Evolutionary conservation across 2,329 filamentous ascomycete species (phyloP).

Genomic region (Fusarium haematococcum): DNA sequence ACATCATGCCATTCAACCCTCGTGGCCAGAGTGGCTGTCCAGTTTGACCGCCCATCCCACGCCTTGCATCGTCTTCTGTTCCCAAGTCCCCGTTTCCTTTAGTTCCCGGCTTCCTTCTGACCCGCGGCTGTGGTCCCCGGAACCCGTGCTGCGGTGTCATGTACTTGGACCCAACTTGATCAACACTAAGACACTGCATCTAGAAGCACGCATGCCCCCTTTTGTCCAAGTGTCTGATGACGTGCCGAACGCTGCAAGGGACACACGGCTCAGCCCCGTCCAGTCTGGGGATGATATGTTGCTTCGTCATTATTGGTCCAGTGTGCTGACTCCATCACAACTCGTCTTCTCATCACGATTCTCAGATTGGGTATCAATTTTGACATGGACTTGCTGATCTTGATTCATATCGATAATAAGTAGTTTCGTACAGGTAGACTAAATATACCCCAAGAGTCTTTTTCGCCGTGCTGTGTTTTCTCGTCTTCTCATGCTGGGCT

Average conservation of each 20-base stretch:
- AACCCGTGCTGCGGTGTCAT: background rate
- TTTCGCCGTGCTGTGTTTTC: background rate
- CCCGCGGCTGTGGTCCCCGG: conserved; percentile 1
- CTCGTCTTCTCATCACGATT: background rate
- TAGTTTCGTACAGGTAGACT: background rate
- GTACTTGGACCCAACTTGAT: background rate
- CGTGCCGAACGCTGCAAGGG: conserved; percentile 8
- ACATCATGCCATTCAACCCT: conserved; percentile 1
- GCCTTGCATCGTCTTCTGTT: conserved; percentile 15
- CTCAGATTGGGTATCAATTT: background rate
- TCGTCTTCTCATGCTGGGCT: background rate
- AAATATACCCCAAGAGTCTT: conserved; percentile 1
- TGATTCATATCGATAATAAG: conserved; percentile 12
- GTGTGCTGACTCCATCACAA: background rate
- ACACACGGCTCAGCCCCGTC: background rate
- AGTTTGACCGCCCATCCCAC: background rate
- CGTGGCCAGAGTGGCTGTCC: background rate
- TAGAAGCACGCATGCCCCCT: background rate
- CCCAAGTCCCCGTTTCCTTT: conserved; percentile 18
- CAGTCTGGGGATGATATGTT: background rate
- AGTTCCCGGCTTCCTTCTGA: background rate
- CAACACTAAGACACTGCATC: conserved; percentile 11
- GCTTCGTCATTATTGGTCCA: background rate
- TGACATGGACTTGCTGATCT: background rate
- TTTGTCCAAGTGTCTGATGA: conserved; percentile 14